These are phyloP conservation scores for Suillus luteus DNA, from an alignment of 768 basidiomycete species.

Conservation along the genomic window DNA sequence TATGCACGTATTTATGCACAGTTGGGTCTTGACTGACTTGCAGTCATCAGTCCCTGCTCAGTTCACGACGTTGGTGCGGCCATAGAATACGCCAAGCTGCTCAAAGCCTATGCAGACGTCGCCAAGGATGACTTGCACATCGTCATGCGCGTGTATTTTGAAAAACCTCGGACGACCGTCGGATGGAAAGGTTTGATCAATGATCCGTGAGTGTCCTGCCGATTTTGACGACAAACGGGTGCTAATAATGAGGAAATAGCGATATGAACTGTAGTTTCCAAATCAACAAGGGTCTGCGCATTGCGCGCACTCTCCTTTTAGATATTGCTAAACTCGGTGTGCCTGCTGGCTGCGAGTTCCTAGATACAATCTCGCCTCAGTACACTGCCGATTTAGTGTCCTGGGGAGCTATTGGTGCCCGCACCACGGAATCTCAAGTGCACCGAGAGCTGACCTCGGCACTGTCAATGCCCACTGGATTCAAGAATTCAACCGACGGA, in stretches of 20 bases:
- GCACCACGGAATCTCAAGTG: conserved; percentile 92
- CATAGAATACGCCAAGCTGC: conserved; percentile 79
- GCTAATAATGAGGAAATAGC: conserved; percentile 12
- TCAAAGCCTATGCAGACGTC: conserved; percentile 77
- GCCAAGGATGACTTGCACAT: conserved; percentile 88
- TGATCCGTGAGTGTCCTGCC: conserved; percentile 57
- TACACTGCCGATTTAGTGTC: conserved; percentile 92
- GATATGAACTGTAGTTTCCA: conserved; percentile 92
- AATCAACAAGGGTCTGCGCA: conserved; percentile 93
- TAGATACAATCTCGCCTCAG: conserved; percentile 77
- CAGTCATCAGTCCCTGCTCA: conserved; percentile 75
- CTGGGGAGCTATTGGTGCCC: conserved; percentile 96
- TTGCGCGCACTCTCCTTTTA: conserved; percentile 83
- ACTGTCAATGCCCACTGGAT: conserved; percentile 94
- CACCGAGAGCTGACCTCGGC: conserved; percentile 87
- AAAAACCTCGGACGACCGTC: conserved; percentile 93
- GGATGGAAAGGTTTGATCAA: conserved; percentile 99
- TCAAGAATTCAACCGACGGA: conserved; percentile 99
- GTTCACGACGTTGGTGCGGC: conserved; percentile 90
- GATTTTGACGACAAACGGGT: neutral
- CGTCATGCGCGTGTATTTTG: conserved; percentile 98
- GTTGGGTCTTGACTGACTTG: conserved; percentile 15
- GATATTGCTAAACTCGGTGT: conserved; percentile 90
- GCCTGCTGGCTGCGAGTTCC: conserved; percentile 95
- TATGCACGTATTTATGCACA: conserved; percentile 33